A percentile compares a stretch with the other conserved stretches of the same genome.
Evolutionary conservation across 768 basidiomycete species (phyloP).

Genomic region (Cyclocybe cylindracea): DNA sequence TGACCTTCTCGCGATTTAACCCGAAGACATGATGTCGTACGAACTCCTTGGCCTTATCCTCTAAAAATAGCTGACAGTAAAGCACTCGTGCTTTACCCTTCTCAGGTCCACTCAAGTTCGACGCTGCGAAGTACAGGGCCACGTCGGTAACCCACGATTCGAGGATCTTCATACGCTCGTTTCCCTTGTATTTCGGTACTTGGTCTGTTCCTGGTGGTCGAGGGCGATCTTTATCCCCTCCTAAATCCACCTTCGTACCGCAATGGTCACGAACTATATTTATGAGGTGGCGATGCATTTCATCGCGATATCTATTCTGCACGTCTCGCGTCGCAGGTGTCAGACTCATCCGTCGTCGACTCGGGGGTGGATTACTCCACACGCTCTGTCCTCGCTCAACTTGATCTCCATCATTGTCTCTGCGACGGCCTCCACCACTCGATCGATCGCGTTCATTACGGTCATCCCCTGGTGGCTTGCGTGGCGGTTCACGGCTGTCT

Average conservation of each 20-base stretch:
- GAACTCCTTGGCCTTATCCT: neutral
- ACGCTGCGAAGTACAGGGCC: neutral
- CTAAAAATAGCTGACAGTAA: neutral
- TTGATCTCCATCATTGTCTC: too few species aligned
- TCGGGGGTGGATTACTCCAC: too few species aligned
- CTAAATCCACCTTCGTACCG: neutral
- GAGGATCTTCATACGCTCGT: neutral
- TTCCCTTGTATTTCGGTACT: too few species aligned
- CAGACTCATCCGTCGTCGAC: too few species aligned
- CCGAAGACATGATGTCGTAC: neutral
- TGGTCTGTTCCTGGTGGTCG: too few species aligned
- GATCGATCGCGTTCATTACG: too few species aligned
- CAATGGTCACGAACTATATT: neutral
- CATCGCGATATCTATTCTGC: neutral
- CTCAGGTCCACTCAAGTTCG: constrained; percentile 2
- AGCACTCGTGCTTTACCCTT: neutral
- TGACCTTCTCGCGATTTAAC: neutral
- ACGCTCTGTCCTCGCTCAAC: too few species aligned
- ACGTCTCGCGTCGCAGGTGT: neutral
- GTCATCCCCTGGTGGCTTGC: too few species aligned
- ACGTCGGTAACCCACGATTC: constrained; percentile 1
- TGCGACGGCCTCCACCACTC: too few species aligned
- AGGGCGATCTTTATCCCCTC: neutral
- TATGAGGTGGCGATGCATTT: neutral
- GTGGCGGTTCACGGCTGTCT: too few species aligned